A percentile compares a stretch with the other conserved stretches of the same genome.
These are phyloP conservation scores for Claviceps maximensis DNA, from an alignment of 2,329 filamentous ascomycete genomes.

Conservation along the genomic window DNA sequence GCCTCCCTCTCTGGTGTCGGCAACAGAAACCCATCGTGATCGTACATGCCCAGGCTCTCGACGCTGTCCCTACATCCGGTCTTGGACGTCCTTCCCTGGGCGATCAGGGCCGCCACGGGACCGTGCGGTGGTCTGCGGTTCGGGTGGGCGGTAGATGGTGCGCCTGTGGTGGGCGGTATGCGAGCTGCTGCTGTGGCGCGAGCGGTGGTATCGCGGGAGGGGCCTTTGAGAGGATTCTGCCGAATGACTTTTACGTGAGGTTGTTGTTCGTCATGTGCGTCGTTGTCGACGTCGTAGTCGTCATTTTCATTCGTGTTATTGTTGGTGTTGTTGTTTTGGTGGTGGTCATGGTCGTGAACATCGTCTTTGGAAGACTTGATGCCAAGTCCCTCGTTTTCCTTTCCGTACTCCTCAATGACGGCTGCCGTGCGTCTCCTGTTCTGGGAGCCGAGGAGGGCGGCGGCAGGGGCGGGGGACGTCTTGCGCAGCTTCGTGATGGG, in stretches of 20 bases:
- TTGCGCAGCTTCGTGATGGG: conserved; percentile 9
- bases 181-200: too few species aligned
- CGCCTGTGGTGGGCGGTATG: too few species aligned
- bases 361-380: not conserved
- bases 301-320: too few species aligned
- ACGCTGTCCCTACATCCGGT: conserved; percentile 15
- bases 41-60: conserved; percentile 31
- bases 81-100: conserved; percentile 10
- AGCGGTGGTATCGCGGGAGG: too few species aligned
- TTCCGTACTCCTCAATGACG: conserved; percentile 12
- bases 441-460: not conserved
- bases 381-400: conserved; percentile 16
- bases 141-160: too few species aligned
- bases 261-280: not conserved
- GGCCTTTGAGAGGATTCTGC: too few species aligned
- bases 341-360: not conserved
- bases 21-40: conserved; percentile 32
- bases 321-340: too few species aligned
- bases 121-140: conserved; percentile 11
- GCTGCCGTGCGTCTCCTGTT: not conserved
- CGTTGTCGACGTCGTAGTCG: not conserved
- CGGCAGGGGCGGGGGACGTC: not conserved
- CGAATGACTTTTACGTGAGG: not conserved
- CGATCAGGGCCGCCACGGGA: conserved; percentile 15
- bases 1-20: conserved; percentile 25